A percentile compares a stretch with the other conserved stretches of the same genome.
Evolutionary conservation across 345 rosid species (phyloP).

Genomic region (sweet orange (Citrus sinensis)): DVS_A1.0 CM039161.1:19312501-19313000

Average conservation of each 20-base stretch:
- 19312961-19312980: constrained; percentile 73
- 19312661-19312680: constrained; percentile 22
- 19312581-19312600: background rate
- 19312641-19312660: background rate
- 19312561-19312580: background rate
- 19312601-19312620: background rate
- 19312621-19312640: background rate
- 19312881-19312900: constrained; percentile 43
- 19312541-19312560: background rate
- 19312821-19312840: constrained; percentile 70
- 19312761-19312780: constrained; percentile 53
- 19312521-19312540: background rate
- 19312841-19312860: constrained; percentile 76
- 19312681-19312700: constrained; percentile 11
- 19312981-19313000: constrained; percentile 75
- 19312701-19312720: constrained; percentile 25
- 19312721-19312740: constrained; percentile 68
- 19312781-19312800: constrained; percentile 30
- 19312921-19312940: constrained; percentile 62
- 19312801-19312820: constrained; percentile 26
- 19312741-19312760: constrained; percentile 77
- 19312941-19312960: constrained; percentile 64
- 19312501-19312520: constrained; percentile 4
- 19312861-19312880: constrained; percentile 78
- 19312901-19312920: constrained; percentile 63